phyloP scores from a whole-genome alignment of 768 basidiomycete species.

The Serendipita sp. region DNA sequence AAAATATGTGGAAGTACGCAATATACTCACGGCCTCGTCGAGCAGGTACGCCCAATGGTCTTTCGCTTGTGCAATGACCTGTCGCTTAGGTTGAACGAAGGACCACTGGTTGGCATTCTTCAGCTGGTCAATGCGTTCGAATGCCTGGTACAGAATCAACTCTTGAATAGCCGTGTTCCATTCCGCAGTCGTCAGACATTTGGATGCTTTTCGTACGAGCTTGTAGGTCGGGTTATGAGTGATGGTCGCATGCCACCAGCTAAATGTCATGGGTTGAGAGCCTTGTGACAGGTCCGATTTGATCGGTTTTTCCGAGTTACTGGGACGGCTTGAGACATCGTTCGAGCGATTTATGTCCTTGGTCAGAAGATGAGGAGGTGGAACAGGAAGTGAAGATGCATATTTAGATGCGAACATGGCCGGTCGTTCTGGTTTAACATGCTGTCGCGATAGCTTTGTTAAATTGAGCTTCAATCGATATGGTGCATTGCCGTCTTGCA shows the following conservation, averaged over 20 bases:
- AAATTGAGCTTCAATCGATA: neutral
- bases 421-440: neutral
- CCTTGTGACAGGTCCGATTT: slow-evolving; percentile 8
- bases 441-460: neutral
- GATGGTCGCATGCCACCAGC: slow-evolving; percentile 53
- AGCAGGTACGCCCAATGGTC: slow-evolving; percentile 91
- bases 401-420: neutral
- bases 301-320: neutral
- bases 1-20: neutral
- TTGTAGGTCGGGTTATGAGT: slow-evolving; percentile 63
- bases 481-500: neutral
- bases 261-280: slow-evolving; percentile 34
- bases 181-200: slow-evolving; percentile 64
- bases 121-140: slow-evolving; percentile 72
- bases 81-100: slow-evolving; percentile 90
- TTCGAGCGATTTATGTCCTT: neutral
- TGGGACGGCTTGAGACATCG: slow-evolving; percentile 8
- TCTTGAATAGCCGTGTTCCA: slow-evolving; percentile 76
- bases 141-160: slow-evolving; percentile 55
- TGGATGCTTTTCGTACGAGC: slow-evolving; percentile 51
- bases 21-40: slow-evolving; percentile 75
- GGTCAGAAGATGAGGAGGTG: neutral
- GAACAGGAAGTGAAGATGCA: neutral
- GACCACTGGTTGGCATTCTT: slow-evolving; percentile 76
- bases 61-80: slow-evolving; percentile 40